Conservation (phyloP, 495 filamentous ascomycete genomes). For the Aspergillus cavernicola region DNA sequence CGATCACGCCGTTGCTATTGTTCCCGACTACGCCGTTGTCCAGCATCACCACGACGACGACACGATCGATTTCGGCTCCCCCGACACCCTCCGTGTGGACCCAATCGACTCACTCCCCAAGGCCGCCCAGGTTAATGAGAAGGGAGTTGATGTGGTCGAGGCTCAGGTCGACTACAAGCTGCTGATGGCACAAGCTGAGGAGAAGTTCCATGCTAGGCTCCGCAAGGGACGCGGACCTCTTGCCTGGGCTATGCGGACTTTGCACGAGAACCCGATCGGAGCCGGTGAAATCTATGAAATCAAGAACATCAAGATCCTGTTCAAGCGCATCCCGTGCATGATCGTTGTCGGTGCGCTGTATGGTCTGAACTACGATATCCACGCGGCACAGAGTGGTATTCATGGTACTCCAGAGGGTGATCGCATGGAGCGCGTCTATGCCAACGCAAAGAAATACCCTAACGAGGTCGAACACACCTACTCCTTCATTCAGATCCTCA, state of each 20-base stretch:
- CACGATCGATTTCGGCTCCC: conserved; percentile 13
- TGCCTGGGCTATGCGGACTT: conserved; percentile 68
- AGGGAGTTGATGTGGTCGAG: conserved; percentile 39
- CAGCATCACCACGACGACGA: conserved; percentile 35
- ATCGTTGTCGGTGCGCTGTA: conserved; percentile 56
- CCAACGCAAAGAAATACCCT: conserved; percentile 59
- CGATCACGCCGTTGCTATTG: conserved; percentile 34
- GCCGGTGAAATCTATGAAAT: conserved; percentile 62
- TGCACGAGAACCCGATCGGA: conserved; percentile 64
- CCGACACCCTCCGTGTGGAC: conserved; percentile 31
- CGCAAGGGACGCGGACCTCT: conserved; percentile 56
- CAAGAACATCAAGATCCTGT: conserved; percentile 55
- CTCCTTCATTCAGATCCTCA: conserved; percentile 70
- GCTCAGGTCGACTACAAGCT: conserved; percentile 52
- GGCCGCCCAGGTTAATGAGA: conserved; percentile 37
- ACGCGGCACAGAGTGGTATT: conserved; percentile 61
- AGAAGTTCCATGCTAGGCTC: conserved; percentile 50
- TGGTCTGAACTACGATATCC: conserved; percentile 70
- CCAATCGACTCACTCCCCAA: conserved; percentile 16
- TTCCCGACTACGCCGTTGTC: conserved; percentile 52
- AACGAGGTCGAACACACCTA: conserved; percentile 74
- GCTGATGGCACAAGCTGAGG: conserved; percentile 47
- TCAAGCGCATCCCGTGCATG: conserved; percentile 58
- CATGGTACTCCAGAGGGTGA: conserved; percentile 61
- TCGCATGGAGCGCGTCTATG: conserved; percentile 59